phyloP scores from a whole-genome alignment of 164 flowering plant genomes.

The Vitis cinerea region DNA sequence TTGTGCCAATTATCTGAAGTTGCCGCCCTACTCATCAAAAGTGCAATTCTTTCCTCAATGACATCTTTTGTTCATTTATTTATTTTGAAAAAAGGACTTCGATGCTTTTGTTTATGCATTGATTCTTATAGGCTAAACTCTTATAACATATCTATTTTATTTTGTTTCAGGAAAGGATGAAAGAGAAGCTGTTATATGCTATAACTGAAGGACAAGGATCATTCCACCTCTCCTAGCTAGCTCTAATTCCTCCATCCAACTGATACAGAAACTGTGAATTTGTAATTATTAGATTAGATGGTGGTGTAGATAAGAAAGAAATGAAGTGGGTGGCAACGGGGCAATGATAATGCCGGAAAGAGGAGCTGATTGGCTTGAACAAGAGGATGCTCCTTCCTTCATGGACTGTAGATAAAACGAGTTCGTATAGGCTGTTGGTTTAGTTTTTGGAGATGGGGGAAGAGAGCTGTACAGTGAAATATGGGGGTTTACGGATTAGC shows the following conservation, averaged over 20 bases:
- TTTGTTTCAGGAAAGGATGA: constrained; percentile 73
- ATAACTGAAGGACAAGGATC: constrained; percentile 95
- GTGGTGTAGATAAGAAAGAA: constrained; percentile 11
- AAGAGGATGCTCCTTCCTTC: constrained; percentile 17
- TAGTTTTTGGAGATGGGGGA: constrained; percentile 1
- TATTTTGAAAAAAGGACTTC: not conserved
- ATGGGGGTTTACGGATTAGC: not conserved
- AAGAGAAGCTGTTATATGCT: constrained; percentile 82
- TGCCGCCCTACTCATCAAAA: constrained; percentile 92
- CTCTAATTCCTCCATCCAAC: not conserved
- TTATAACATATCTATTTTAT: not conserved
- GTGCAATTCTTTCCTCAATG: constrained; percentile 25
- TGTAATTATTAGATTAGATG: constrained; percentile 36
- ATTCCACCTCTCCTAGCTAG: constrained; percentile 83
- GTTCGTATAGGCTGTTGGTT: not conserved
- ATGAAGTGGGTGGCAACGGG: constrained; percentile 4
- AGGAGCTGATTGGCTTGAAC: constrained; percentile 15
- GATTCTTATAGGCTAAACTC: too few species aligned
- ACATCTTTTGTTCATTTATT: not conserved
- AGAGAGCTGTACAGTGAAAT: constrained; percentile 7
- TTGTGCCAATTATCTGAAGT: constrained; percentile 92
- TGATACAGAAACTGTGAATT: constrained; percentile 19
- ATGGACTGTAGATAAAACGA: not conserved
- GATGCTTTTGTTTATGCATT: too few species aligned
- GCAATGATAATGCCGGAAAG: not conserved